Conservation (phyloP, 75 land plant genomes). For the Chamaecyparis obtusa region DNA sequence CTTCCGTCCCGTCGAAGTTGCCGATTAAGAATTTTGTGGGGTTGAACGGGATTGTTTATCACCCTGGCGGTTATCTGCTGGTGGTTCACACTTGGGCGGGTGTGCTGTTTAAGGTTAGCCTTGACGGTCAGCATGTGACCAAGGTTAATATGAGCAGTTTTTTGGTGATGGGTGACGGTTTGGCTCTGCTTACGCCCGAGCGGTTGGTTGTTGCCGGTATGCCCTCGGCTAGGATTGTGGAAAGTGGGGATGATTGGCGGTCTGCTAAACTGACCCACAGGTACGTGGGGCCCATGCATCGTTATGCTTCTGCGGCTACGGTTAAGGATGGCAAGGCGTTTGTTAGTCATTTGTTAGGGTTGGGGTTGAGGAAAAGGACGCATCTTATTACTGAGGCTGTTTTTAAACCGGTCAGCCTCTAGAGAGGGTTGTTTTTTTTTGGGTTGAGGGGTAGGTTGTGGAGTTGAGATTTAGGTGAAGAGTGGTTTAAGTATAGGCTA, state of each 20-base stretch:
- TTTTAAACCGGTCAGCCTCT: slow-evolving; percentile 15
- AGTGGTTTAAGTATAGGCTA: too few species aligned
- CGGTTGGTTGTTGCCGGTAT: slow-evolving; percentile 56
- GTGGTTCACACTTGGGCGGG: slow-evolving; percentile 48
- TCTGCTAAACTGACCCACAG: slow-evolving; percentile 36
- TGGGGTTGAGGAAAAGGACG: slow-evolving; percentile 32
- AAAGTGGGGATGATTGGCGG: slow-evolving; percentile 66
- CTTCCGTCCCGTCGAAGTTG: slow-evolving; percentile 10
- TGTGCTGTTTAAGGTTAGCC: slow-evolving; percentile 39
- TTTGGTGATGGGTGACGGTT: slow-evolving; percentile 54
- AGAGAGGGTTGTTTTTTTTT: too few species aligned
- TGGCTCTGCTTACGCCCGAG: slow-evolving; percentile 50
- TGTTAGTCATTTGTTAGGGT: slow-evolving; percentile 54
- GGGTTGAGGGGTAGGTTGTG: too few species aligned
- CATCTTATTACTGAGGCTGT: slow-evolving; percentile 54
- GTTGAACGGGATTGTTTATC: slow-evolving; percentile 70
- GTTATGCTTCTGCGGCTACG: slow-evolving; percentile 49
- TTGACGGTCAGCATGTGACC: slow-evolving; percentile 17
- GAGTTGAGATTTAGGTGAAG: too few species aligned
- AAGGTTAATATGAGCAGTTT: slow-evolving; percentile 29
- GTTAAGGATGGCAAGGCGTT: slow-evolving; percentile 65
- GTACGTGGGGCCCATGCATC: slow-evolving; percentile 46
- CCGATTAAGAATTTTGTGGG: slow-evolving; percentile 39
- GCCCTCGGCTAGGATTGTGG: slow-evolving; percentile 51
- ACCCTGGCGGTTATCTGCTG: slow-evolving; percentile 61